Evolutionary conservation across 1,284 basidiomycete species (phyloP).

Genomic region (Cutaneotrichosporon curvatum): DNA sequence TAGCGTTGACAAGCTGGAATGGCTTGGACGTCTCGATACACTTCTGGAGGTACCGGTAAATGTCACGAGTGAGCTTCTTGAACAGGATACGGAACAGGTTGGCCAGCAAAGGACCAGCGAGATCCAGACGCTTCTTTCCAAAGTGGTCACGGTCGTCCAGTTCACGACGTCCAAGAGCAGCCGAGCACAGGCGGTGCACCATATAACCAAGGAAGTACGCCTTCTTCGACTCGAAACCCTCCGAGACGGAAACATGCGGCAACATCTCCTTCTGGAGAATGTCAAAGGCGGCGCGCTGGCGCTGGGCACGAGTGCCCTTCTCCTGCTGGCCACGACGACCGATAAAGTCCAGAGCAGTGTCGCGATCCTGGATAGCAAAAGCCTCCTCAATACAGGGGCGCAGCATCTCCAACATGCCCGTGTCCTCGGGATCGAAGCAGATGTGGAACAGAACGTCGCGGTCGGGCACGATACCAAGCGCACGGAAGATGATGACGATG

Average conservation of each 20-base stretch:
- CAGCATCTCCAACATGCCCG: constrained; percentile 94
- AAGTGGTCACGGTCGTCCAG: constrained; percentile 99
- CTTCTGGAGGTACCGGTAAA: constrained; percentile 96
- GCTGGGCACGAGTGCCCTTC: constrained; percentile 81
- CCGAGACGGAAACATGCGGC: constrained; percentile 91
- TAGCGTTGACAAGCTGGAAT: constrained; percentile 84
- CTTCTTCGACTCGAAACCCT: constrained; percentile 96
- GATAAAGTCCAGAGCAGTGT: constrained; percentile 88
- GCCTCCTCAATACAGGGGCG: constrained; percentile 99
- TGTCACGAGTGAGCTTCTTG: constrained; percentile 91
- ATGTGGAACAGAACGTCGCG: constrained; percentile 97
- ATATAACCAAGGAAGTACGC: constrained; percentile 99
- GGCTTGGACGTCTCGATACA: constrained; percentile 96
- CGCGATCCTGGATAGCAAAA: constrained; percentile 95
- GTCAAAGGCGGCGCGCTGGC: constrained; percentile 94
- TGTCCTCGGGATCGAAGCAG: constrained; percentile 94
- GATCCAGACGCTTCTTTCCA: constrained; percentile 93
- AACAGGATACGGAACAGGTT: constrained; percentile 97
- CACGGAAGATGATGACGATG: constrained; percentile 98
- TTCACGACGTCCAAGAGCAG: constrained; percentile 88
- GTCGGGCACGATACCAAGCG: constrained; percentile 94
- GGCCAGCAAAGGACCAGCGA: constrained; percentile 90
- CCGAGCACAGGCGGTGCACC: constrained; percentile 90
- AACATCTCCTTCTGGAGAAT: constrained; percentile 99
- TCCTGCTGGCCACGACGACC: constrained; percentile 96